These are phyloP conservation scores for Rhizophagus sp. DNA, from an alignment of 192 early-diverging fungal species.

Conservation along the genomic window DNA sequence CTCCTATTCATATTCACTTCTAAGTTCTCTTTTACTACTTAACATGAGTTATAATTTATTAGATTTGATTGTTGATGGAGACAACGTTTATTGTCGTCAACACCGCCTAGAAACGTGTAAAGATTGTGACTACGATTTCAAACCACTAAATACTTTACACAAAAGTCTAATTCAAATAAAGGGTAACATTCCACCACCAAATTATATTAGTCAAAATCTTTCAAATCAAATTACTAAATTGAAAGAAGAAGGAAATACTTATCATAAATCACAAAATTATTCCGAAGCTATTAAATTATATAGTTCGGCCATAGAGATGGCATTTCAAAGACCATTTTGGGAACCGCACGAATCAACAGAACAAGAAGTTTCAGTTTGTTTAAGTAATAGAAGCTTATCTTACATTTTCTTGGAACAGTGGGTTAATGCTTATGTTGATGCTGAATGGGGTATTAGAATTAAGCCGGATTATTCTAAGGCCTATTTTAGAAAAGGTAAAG, in stretches of 20 bases:
- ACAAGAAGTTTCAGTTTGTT: constrained; percentile 65
- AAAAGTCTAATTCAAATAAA: constrained; percentile 61
- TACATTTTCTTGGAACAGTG: constrained; percentile 63
- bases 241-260: constrained; percentile 82
- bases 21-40: not conserved
- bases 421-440: constrained; percentile 71
- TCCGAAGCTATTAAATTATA: constrained; percentile 84
- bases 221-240: constrained; percentile 59
- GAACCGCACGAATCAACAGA: constrained; percentile 64
- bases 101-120: constrained; percentile 66
- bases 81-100: constrained; percentile 61
- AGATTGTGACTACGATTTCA: constrained; percentile 62
- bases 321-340: constrained; percentile 73
- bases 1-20: no score
- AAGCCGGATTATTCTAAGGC: constrained; percentile 75
- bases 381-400: constrained; percentile 69
- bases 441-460: constrained; percentile 66
- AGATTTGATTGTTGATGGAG: constrained; percentile 22
- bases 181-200: constrained; percentile 68
- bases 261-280: constrained; percentile 80
- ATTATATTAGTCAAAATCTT: constrained; percentile 52
- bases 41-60: not conserved
- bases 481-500: constrained; percentile 79
- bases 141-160: constrained; percentile 64
- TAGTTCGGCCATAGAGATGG: constrained; percentile 82